Percentiles rank a stretch among this genome's conserved stretches.
Evolutionary conservation across 1,139 yeast species (phyloP).

Genomic region (Lodderomyces margitis): DNA sequence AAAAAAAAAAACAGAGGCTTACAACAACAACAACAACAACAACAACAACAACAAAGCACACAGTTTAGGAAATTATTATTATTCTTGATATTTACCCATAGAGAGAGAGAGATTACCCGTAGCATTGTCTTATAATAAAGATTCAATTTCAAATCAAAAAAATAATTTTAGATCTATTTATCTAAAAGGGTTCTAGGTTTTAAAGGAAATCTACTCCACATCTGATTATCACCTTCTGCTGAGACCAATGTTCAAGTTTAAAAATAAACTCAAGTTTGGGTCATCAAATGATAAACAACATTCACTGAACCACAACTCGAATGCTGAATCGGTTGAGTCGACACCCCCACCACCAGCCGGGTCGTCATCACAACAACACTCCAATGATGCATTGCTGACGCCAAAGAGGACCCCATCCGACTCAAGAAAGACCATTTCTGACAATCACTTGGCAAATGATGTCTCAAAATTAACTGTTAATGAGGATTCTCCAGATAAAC

Average conservation of each 20-base stretch:
- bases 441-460: slow-evolving; percentile 25
- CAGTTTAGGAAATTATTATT: too few relatives aligned
- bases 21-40: too few relatives aligned
- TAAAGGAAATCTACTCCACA: background rate
- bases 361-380: slow-evolving; percentile 6
- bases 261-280: slow-evolving; percentile 48
- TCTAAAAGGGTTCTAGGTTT: too few relatives aligned
- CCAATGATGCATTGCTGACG: slow-evolving; percentile 9
- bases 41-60: too few relatives aligned
- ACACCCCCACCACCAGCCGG: slow-evolving; percentile 14
- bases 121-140: too few relatives aligned
- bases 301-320: slow-evolving; percentile 1
- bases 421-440: slow-evolving; percentile 26
- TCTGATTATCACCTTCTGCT: background rate
- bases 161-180: too few relatives aligned
- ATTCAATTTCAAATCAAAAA: too few relatives aligned
- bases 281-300: slow-evolving; percentile 23
- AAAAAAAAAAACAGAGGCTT: too few relatives aligned
- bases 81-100: too few relatives aligned
- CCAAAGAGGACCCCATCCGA: slow-evolving; percentile 27
- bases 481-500: slow-evolving; percentile 11
- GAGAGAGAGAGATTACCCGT: too few relatives aligned
- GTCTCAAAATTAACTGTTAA: slow-evolving; percentile 28
- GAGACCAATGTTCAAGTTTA: slow-evolving; percentile 40
- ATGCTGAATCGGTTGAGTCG: slow-evolving; percentile 5